These are phyloP conservation scores for Tolypocladium inflatum DNA, from an alignment of 2,329 filamentous ascomycete genomes.

Conservation along the genomic window DNA sequence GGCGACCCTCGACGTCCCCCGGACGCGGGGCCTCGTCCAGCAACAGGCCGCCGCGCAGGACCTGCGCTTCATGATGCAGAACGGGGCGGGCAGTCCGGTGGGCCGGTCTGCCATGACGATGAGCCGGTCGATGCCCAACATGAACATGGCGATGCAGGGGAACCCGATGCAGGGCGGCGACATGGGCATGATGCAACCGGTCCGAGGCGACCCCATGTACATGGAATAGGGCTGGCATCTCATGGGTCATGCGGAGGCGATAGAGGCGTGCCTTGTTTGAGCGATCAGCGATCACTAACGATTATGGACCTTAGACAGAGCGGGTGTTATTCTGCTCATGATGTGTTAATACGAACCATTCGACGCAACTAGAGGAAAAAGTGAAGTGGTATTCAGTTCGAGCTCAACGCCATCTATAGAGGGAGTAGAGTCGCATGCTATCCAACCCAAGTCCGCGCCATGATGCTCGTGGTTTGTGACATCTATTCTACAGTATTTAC, in stretches of 20 bases:
- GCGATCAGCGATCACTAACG: slow-evolving; percentile 13
- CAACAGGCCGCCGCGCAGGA: slow-evolving; percentile 19
- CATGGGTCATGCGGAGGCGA: neutral
- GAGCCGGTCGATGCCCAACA: slow-evolving; percentile 36
- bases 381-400: neutral
- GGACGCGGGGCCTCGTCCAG: slow-evolving; percentile 28
- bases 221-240: slow-evolving; percentile 31
- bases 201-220: slow-evolving; percentile 40
- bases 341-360: slow-evolving; percentile 22
- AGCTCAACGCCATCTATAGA: neutral
- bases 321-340: slow-evolving; percentile 12
- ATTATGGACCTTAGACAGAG: slow-evolving; percentile 13
- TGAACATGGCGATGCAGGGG: slow-evolving; percentile 31
- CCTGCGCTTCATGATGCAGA: slow-evolving; percentile 33
- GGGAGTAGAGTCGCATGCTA: neutral
- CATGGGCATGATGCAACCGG: slow-evolving; percentile 36
- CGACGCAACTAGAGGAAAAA: no score
- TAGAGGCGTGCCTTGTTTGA: slow-evolving; percentile 1
- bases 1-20: slow-evolving; percentile 32
- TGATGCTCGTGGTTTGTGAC: no score
- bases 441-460: neutral
- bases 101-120: slow-evolving; percentile 28
- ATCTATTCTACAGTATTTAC: neutral
- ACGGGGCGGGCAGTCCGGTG: slow-evolving; percentile 24
- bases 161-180: slow-evolving; percentile 31